A percentile compares a stretch with the other conserved stretches of the same genome.
phyloP scores from a whole-genome alignment of 495 filamentous ascomycete genomes.

The Penicillium tannophilum region DNA sequence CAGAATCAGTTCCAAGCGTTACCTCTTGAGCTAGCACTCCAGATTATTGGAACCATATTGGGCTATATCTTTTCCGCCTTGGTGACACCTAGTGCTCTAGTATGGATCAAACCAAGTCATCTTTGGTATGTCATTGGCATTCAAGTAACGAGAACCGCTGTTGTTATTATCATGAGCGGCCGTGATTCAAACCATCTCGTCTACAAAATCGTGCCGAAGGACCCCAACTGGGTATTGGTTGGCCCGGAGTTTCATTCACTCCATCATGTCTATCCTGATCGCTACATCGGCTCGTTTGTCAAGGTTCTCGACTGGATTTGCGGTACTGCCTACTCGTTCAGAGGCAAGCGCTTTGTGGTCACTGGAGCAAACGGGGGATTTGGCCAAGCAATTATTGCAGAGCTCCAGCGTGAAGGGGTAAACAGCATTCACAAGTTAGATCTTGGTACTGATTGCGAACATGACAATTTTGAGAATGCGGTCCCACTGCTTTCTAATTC shows the following conservation, averaged over 20 bases:
- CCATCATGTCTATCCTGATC: slow-evolving; percentile 26
- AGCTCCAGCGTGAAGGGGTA: background rate
- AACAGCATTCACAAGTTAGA: background rate
- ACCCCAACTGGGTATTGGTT: slow-evolving; percentile 12
- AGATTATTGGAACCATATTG: background rate
- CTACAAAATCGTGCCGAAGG: background rate
- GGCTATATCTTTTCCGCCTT: background rate
- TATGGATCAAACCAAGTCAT: background rate
- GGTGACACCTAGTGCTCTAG: background rate
- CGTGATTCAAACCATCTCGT: background rate
- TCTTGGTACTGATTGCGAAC: background rate
- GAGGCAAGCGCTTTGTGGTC: slow-evolving; percentile 18
- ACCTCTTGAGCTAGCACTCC: slow-evolving; percentile 18
- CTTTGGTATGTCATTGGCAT: background rate
- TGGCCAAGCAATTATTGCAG: background rate
- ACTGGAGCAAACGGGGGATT: slow-evolving; percentile 18
- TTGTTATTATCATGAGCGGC: background rate
- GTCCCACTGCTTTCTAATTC: background rate
- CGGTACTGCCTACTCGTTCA: slow-evolving; percentile 24
- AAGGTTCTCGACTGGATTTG: slow-evolving; percentile 27
- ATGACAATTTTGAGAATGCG: background rate
- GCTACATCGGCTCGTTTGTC: slow-evolving; percentile 26
- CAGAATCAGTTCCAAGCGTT: slow-evolving; percentile 22
- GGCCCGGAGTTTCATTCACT: slow-evolving; percentile 26
- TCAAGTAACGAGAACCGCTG: background rate